Evolutionary conservation across 805 yeast species (phyloP), one percentile per base, ranked within the genome.

Genomic region (Zygosaccharomyces rouxii): DNA sequence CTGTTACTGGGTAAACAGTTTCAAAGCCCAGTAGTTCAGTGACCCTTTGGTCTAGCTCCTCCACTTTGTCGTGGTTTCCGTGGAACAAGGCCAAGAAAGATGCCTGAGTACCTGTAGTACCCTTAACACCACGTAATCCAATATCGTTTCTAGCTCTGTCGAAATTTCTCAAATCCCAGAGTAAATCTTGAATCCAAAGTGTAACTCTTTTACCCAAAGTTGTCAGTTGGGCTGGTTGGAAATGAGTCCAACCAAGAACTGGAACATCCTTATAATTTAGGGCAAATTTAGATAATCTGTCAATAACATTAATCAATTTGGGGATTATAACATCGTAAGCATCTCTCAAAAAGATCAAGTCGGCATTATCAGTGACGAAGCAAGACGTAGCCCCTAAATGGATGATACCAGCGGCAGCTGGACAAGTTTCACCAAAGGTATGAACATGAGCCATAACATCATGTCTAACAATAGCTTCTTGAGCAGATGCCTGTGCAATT

Each of bases 371-470:
- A 42, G 99, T 94, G 50, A 94, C 99, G 60, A 73, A 94, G 78
- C 99, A 94, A 3, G 97, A 89, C 21, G 99, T 94, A 41, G 99
- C 99, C 66, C 99, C 99, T 63, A 94, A 75, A 69, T 94, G 99
- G 63, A 94, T 94, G 70, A 94, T 92, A 58, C 98, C 98, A 31
- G 98, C 92, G 30, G 99, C 99, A 5, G 84, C 85, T 16, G 99
- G 99, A 62, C 95, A 87, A 13, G 87, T 81, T 60, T 83, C 77
- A 57, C 99, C 99, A 68, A 86, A 94, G 50, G 85, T 87, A 67
- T 94, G 99, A 49, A 94, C 99, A 62, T 94, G 99, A 48, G 98
- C 96, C 99, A 94, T 94, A 60, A 94, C 99, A 67, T 94, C 99
- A 71, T 94, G 99, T 75, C 99, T 86, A 50, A 94, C 98, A 68